These are phyloP conservation scores for Chloranthus sessilifolius DNA, from an alignment of 164 flowering plant genomes.

Conservation along the genomic window DNA sequence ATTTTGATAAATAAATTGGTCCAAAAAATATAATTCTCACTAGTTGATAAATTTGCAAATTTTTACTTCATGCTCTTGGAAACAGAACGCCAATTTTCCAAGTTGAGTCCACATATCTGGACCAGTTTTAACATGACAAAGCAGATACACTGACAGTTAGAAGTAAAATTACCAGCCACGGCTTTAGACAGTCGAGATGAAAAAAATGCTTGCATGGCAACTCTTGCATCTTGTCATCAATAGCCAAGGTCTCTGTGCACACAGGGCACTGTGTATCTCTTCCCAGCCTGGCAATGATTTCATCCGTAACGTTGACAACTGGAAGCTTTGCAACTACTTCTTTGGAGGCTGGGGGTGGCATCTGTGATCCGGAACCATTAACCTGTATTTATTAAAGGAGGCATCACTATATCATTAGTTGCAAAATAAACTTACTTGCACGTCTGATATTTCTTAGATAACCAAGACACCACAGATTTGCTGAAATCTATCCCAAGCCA, in stretches of 20 bases:
- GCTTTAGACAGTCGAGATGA: slow-evolving; percentile 88
- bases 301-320: slow-evolving; percentile 57
- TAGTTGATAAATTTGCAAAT: too few species aligned
- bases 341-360: slow-evolving; percentile 89
- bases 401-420: too few species aligned
- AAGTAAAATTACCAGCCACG: slow-evolving; percentile 75
- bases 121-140: too few species aligned
- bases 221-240: slow-evolving; percentile 82
- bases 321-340: slow-evolving; percentile 90
- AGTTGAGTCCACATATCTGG: too few species aligned
- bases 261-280: slow-evolving; percentile 70
- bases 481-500: too few species aligned
- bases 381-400: slow-evolving; percentile 13
- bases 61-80: too few species aligned
- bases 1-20: too few species aligned
- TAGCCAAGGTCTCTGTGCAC: slow-evolving; percentile 69
- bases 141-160: neutral
- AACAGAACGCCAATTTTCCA: too few species aligned
- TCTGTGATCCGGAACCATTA: slow-evolving; percentile 31
- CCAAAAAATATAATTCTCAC: too few species aligned
- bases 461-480: too few species aligned
- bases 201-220: slow-evolving; percentile 95
- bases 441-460: too few species aligned
- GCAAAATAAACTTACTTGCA: too few species aligned
- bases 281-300: slow-evolving; percentile 50